Base-by-base conservation (phyloP, 345 rosid species). In the Zanthoxylum bungeanum region DNA sequence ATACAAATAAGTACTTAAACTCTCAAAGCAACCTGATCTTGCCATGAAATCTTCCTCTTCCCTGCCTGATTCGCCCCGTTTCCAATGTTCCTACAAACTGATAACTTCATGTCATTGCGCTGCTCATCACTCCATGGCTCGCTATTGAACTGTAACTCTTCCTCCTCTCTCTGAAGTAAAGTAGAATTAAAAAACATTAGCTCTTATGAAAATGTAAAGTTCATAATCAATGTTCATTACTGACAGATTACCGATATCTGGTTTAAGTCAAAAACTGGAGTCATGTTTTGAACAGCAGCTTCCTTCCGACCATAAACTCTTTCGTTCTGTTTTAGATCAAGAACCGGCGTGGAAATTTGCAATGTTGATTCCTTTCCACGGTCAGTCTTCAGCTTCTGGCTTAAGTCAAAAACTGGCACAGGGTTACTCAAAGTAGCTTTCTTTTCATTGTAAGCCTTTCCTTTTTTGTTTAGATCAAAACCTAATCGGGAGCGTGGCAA, bases 1-100 rank as follows among this genome's bases (percentile, higher is more conserved):
- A 58, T 44, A 64, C 76, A 64, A 59, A 34, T 61, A 66, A 7
- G 46, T 52, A 55, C 63, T 86, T 75, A 86, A 68, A 89, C 98
- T 76, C 88, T 89, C 75, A 92, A 82, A 47, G 91, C 98, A 81
- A 92, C 87, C 70, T 86, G 93, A 76, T 95, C 98, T 80, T 92
- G 97, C 99, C 99, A 95, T 64, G 97, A 47, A 63, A 95, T 92
- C 92, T 83, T 95, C 85, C 97, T 85, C 90, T 95, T 95, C 77
- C 90, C 96, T 0, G 75, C 69, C 66, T 85, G 78, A 19, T 73
- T 80, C 3, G 88, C 21, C 58, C 88, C 92, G 59, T 82, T 90
- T 67, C 84, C 87, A 1, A 78, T 68, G 31, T 69, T 88, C 83
- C 93, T 85, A 81, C 83, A 90, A 16, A 81, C 84, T 16, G 87